Conservation (phyloP, 495 filamentous ascomycete species). For the Podospora comata region DNA sequence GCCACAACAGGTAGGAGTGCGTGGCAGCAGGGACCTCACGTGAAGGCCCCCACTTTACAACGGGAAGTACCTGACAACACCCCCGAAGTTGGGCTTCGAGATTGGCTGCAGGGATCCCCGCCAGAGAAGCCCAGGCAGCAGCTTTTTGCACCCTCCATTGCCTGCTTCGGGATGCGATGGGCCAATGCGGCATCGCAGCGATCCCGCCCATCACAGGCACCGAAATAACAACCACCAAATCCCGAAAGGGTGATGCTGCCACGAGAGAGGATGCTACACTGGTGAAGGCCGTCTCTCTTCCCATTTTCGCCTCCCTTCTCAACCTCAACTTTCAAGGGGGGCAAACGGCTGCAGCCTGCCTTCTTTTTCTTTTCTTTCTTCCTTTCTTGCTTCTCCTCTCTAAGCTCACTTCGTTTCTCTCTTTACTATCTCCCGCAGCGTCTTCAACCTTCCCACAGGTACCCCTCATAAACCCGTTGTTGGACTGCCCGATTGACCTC, state of each 20-base stretch:
- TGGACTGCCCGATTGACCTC: too few relatives aligned
- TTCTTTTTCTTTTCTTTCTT: neutral
- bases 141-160: constrained; percentile 26
- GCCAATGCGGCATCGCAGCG: neutral
- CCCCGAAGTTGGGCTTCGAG: neutral
- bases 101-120: constrained; percentile 8
- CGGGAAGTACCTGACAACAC: neutral
- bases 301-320: neutral
- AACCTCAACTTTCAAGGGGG: neutral
- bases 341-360: neutral
- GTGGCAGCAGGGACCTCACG: neutral
- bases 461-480: neutral
- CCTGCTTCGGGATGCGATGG: neutral
- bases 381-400: neutral
- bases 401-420: neutral
- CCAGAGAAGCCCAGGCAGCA: constrained; percentile 29
- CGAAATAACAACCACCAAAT: constrained; percentile 27
- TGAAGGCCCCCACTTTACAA: neutral
- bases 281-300: neutral
- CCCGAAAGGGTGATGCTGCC: neutral
- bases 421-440: too few relatives aligned
- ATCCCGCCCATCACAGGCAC: constrained; percentile 25
- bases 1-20: too few relatives aligned
- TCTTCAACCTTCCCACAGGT: neutral
- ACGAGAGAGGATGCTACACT: neutral